Evolutionary conservation across 768 basidiomycete species (phyloP).

Genomic region (Termitomyces sp.): DNA sequence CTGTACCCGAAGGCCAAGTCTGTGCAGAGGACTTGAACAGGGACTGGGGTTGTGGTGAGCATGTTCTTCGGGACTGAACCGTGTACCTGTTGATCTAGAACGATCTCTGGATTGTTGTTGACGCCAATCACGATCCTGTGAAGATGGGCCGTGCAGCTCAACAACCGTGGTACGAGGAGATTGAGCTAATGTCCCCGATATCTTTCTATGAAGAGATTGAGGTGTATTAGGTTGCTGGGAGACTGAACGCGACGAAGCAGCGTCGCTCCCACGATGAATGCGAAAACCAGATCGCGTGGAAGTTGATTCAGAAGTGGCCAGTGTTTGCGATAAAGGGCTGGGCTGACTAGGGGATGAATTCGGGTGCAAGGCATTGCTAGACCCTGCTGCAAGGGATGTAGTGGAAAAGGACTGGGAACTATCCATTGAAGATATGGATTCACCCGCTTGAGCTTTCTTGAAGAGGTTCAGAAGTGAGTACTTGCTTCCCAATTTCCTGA

Average conservation of each 20-base stretch:
- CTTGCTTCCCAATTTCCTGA: constrained; percentile 56
- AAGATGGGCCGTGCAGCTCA: constrained; percentile 42
- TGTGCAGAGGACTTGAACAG: constrained; percentile 22
- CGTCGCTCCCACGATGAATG: constrained; percentile 29
- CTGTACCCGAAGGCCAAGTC: constrained; percentile 20
- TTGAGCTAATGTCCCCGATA: constrained; percentile 20
- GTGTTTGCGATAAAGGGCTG: constrained; percentile 16
- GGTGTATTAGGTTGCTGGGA: constrained; percentile 9
- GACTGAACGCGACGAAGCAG: constrained; percentile 17
- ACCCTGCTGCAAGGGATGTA: constrained; percentile 15
- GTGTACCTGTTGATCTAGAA: constrained; percentile 21
- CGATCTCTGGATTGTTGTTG: constrained; percentile 25
- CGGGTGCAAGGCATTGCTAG: constrained; percentile 19
- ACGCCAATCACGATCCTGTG: constrained; percentile 24
- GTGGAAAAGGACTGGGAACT: constrained; percentile 11
- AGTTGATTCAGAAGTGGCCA: constrained; percentile 15
- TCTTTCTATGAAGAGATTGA: constrained; percentile 15
- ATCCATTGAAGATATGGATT: constrained; percentile 14
- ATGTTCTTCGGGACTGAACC: constrained; percentile 14
- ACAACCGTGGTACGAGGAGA: constrained; percentile 34
- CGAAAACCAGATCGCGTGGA: constrained; percentile 15
- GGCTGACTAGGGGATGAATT: constrained; percentile 17
- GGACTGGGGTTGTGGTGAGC: constrained; percentile 18
- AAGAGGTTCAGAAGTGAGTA: constrained; percentile 72
- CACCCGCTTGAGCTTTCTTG: constrained; percentile 49